A percentile compares a stretch with the other conserved stretches of the same genome.
Evolutionary conservation across 2,329 filamentous ascomycete species (phyloP).

Genomic region (Fusarium sp.): DNA sequence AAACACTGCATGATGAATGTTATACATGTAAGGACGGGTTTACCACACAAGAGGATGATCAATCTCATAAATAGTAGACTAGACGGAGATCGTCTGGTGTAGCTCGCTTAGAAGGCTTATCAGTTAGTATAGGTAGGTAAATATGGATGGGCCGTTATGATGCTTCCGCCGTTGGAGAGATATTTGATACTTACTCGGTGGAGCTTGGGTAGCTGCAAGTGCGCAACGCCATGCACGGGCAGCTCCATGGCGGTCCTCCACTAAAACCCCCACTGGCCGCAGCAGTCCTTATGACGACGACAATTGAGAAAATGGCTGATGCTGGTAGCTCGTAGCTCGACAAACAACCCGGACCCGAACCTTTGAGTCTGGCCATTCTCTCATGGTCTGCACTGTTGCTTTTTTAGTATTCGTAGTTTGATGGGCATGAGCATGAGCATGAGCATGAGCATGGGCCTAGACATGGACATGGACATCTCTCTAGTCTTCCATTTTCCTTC

Average conservation of each 20-base stretch:
- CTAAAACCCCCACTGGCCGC: constrained; percentile 24
- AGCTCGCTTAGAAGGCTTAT: not conserved
- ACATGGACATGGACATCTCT: constrained; percentile 25
- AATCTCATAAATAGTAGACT: not conserved
- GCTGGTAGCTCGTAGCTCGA: too few species aligned
- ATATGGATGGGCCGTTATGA: too few species aligned
- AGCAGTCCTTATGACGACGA: constrained; percentile 39
- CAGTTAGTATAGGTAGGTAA: not conserved
- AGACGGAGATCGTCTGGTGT: not conserved
- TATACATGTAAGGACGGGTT: not conserved
- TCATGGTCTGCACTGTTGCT: constrained; percentile 6
- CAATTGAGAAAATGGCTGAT: constrained; percentile 22
- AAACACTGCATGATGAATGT: not conserved
- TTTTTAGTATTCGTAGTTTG: not conserved
- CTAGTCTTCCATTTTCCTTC: constrained; percentile 35
- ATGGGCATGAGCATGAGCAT: not conserved
- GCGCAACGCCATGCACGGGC: constrained; percentile 15
- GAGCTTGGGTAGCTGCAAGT: constrained; percentile 19
- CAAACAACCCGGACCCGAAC: constrained; percentile 15
- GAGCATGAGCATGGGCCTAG: not conserved
- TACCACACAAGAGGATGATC: not conserved
- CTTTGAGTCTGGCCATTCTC: constrained; percentile 28
- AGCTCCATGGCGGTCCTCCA: constrained; percentile 28
- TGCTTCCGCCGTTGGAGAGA: constrained; percentile 19
- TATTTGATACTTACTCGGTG: constrained; percentile 7